phyloP scores from a whole-genome alignment of 352 stramenopile species.

The Globisporangium alternatum region DNA sequence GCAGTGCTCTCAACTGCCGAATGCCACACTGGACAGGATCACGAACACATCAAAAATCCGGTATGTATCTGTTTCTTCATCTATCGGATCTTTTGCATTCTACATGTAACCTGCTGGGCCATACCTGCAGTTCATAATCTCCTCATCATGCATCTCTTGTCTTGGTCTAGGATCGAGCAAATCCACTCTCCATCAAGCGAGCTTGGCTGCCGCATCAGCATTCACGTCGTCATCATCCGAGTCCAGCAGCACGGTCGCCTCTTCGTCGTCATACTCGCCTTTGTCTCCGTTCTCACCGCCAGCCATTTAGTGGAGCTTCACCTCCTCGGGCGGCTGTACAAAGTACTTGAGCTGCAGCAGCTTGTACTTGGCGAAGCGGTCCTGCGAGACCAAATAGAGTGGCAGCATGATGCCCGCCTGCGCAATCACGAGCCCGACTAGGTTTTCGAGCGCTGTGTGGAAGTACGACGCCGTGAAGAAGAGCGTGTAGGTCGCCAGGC shows the following conservation, averaged over 20 bases:
- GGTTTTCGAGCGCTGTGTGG: slow-evolving; percentile 65
- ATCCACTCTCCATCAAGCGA: background rate
- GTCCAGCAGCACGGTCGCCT: background rate
- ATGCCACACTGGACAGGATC: background rate
- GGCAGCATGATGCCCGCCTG: slow-evolving; percentile 60
- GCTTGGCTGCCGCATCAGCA: background rate
- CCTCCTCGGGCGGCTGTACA: slow-evolving; percentile 39
- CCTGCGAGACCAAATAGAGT: slow-evolving; percentile 60
- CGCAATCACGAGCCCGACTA: slow-evolving; percentile 53
- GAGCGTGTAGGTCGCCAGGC: slow-evolving; percentile 45
- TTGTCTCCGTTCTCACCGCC: background rate
- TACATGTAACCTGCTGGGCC: too few species aligned
- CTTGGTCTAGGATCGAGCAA: background rate
- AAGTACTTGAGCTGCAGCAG: slow-evolving; percentile 64
- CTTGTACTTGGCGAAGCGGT: slow-evolving; percentile 41
- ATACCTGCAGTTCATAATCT: background rate
- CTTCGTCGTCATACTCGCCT: background rate
- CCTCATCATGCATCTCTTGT: background rate
- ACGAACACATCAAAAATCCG: background rate
- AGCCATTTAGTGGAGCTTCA: slow-evolving; percentile 10
- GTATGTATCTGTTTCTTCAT: background rate
- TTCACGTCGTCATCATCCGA: background rate
- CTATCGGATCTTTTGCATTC: background rate
- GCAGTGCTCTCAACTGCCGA: background rate
- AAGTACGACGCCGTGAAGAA: slow-evolving; percentile 73